These are phyloP conservation scores for Lactarius hatsudake DNA, from an alignment of 768 basidiomycete species.

Conservation along the genomic window DNA sequence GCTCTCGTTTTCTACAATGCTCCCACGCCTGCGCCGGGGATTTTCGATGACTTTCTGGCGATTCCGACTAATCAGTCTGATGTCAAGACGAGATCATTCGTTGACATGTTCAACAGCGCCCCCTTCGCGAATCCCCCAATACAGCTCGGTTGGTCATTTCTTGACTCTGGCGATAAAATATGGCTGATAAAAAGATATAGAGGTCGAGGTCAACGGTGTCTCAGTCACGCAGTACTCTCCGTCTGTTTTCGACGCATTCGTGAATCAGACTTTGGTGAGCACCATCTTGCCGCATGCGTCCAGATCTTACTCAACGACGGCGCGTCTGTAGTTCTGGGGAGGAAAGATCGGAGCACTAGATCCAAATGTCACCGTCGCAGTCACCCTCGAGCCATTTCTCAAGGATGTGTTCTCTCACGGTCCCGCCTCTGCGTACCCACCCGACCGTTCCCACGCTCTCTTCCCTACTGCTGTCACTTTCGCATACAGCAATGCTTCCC, in stretches of 20 bases:
- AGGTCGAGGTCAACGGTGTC: not conserved
- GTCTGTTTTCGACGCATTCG: not conserved
- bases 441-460: not conserved
- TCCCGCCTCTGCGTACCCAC: not conserved
- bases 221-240: not conserved
- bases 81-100: conserved; percentile 2
- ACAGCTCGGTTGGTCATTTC: not conserved
- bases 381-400: not conserved
- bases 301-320: too few relatives aligned
- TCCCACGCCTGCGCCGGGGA: not conserved
- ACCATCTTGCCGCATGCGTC: too few relatives aligned
- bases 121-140: not conserved
- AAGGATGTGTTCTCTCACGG: not conserved
- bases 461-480: not conserved
- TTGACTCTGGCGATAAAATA: too few relatives aligned
- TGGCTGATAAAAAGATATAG: not conserved
- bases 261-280: not conserved
- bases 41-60: conserved; percentile 26
- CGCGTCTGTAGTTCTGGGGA: not conserved
- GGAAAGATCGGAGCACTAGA: not conserved
- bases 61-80: conserved; percentile 3
- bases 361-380: not conserved
- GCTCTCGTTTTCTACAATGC: not conserved
- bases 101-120: not conserved
- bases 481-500: not conserved